Evolutionary conservation across 495 filamentous ascomycete species (phyloP).

Genomic region (Penicillium parvum): DNA sequence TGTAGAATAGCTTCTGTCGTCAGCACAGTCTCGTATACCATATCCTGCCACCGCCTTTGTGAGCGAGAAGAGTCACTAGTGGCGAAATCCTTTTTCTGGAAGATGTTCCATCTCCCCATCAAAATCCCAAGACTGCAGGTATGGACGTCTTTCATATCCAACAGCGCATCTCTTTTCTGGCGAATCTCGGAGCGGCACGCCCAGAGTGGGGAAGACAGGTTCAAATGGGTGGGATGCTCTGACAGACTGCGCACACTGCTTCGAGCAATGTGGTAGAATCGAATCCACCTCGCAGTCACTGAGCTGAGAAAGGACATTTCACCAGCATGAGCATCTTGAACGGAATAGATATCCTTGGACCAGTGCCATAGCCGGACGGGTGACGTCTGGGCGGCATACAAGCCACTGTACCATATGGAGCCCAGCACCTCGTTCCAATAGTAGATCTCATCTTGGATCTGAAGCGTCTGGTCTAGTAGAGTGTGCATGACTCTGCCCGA

Average conservation of each 20-base stretch:
- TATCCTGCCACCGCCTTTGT: slow-evolving; percentile 63
- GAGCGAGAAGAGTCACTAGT: slow-evolving; percentile 22
- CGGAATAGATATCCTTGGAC: slow-evolving; percentile 56
- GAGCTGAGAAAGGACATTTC: slow-evolving; percentile 2
- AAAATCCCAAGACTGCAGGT: slow-evolving; percentile 85
- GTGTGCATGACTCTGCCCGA: slow-evolving; percentile 72
- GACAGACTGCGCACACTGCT: slow-evolving; percentile 63
- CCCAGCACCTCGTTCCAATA: slow-evolving; percentile 88
- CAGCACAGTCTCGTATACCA: slow-evolving; percentile 65
- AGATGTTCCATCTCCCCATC: slow-evolving; percentile 72
- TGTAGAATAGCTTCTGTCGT: slow-evolving; percentile 78
- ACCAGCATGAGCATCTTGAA: slow-evolving; percentile 41
- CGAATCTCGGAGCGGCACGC: slow-evolving; percentile 64
- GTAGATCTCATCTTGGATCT: slow-evolving; percentile 74
- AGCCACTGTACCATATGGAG: slow-evolving; percentile 62
- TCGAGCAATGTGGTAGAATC: slow-evolving; percentile 77
- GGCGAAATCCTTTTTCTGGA: slow-evolving; percentile 44
- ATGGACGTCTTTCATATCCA: slow-evolving; percentile 65
- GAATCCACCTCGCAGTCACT: slow-evolving; percentile 49
- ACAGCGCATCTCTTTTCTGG: slow-evolving; percentile 62
- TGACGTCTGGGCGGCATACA: slow-evolving; percentile 80
- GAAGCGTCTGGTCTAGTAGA: slow-evolving; percentile 75
- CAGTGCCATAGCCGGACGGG: slow-evolving; percentile 67
- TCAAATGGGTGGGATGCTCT: slow-evolving; percentile 50
- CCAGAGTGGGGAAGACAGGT: slow-evolving; percentile 66